Evolutionary conservation across 257 asterid genomes (phyloP), one percentile per base, ranked within the genome.

Genomic region (Buddleja alternifolia): DNA sequence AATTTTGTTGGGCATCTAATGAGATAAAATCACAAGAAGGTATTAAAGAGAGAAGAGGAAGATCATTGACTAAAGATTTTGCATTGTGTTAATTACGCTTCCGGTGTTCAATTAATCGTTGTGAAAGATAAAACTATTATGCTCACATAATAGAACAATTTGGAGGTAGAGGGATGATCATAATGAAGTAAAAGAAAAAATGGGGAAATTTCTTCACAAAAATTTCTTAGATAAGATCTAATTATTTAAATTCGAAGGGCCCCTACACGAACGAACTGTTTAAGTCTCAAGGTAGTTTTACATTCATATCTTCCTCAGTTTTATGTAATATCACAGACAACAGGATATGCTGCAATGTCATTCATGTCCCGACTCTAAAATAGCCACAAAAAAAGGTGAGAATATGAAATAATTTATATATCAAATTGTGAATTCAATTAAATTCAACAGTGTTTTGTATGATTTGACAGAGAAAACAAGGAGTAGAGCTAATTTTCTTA

Each of bases 401-500:
- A 79, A 70, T n/a, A 47, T 53, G 50, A 79, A 65, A 58, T 36
- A 75, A 46, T 59, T 72, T 37, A n/a, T n/a, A n/a, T n/a, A 67
- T 34, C 66, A 41, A 61, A 70, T 29, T 29, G 40, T 63, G 23
- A 56, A 34, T 64, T 52, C 23, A 6, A 63, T 51, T 29, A 34
- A 34, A 66, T 19, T 46, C 36, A 63, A 62, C 76, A 66, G 69
- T 60, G 74, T 67, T 54, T 73, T 69, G 75, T 68, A 80, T 74
- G 74, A 78, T 82, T 63, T 71, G 84, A 77, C 80, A 82, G 88
- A 82, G 88, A 85, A 53, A 70, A 7, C 7, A 19, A 62, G 25
- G 15, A 48, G 66, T n/a, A 74, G 17, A 17, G 58, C 51, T 57
- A n/a, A 20, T 44, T 16, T 17, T 20, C 17, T 41, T 14, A 64